A percentile compares a stretch with the other conserved stretches of the same genome.
Evolutionary conservation across 164 flowering plant species (phyloP).

Genomic region (Warburgia ugandensis): DNA sequence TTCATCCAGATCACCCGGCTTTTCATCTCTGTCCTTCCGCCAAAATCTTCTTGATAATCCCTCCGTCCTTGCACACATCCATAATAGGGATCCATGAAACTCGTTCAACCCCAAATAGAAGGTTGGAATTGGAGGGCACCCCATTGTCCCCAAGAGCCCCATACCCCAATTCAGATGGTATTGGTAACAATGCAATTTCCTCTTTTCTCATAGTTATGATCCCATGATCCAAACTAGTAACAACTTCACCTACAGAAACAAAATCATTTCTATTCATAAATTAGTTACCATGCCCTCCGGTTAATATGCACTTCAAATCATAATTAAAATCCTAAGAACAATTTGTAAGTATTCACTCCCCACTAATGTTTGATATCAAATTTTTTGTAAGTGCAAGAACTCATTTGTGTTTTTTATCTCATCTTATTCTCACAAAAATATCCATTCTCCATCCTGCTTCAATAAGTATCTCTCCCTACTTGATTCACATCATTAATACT

Average conservation of each 20-base stretch:
- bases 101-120: conserved; percentile 58
- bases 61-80: conserved; percentile 66
- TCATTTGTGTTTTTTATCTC: no score
- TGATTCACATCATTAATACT: no score
- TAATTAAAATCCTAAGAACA: no score
- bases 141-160: conserved; percentile 25
- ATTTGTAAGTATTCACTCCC: no score
- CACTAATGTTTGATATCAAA: no score
- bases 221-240: conserved; percentile 42
- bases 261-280: no score
- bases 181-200: conserved; percentile 55
- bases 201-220: conserved; percentile 59
- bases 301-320: no score
- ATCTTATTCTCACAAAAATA: no score
- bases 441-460: no score
- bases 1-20: conserved; percentile 66
- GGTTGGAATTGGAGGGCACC: conserved; percentile 32
- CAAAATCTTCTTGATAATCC: conserved; percentile 57
- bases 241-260: conserved; percentile 34
- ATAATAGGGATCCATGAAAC: conserved; percentile 56
- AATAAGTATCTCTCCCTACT: no score
- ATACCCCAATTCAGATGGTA: conserved; percentile 40
- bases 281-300: no score
- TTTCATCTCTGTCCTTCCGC: conserved; percentile 35
- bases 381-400: no score